A percentile compares a stretch with the other conserved stretches of the same genome.
Conservation (phyloP, 306 rosid species). For the Dicorynia guianensis region DNA sequence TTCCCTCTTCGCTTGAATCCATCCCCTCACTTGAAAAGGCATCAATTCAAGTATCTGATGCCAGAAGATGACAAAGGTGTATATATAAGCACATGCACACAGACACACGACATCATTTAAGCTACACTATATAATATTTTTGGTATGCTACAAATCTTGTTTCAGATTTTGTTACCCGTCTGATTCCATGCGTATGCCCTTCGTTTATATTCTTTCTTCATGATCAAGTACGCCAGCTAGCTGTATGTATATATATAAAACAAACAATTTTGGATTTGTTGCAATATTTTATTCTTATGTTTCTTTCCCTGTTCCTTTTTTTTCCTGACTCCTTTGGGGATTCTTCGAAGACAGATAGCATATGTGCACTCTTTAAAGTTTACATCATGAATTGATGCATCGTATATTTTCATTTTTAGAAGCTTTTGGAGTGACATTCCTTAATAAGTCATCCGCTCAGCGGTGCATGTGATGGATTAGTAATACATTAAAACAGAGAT, state of each 20-base stretch:
- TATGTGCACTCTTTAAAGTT: slow-evolving; percentile 37
- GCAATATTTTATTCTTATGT: neutral
- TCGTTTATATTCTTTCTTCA: neutral
- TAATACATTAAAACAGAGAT: neutral
- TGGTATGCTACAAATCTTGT: slow-evolving; percentile 22
- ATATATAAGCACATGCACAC: neutral
- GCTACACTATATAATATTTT: neutral
- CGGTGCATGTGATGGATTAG: slow-evolving; percentile 25
- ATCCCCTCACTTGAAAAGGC: slow-evolving; percentile 39
- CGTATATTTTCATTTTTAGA: neutral
- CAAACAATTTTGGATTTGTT: neutral
- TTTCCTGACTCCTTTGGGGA: neutral
- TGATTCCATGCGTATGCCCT: slow-evolving; percentile 5
- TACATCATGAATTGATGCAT: slow-evolving; percentile 34
- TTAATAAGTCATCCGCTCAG: neutral
- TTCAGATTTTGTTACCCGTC: slow-evolving; percentile 17
- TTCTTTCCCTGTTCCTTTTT: neutral
- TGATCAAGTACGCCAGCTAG: neutral
- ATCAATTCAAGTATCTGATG: slow-evolving; percentile 33
- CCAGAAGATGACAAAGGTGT: slow-evolving; percentile 44
- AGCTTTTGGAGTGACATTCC: slow-evolving; percentile 19
- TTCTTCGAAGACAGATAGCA: slow-evolving; percentile 32
- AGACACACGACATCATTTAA: slow-evolving; percentile 11
- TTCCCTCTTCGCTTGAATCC: slow-evolving; percentile 46
- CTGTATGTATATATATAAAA: neutral